Conservation (phyloP, 225 moss, liverwort and hornwort species). For the Neckera pumila region DNA sequence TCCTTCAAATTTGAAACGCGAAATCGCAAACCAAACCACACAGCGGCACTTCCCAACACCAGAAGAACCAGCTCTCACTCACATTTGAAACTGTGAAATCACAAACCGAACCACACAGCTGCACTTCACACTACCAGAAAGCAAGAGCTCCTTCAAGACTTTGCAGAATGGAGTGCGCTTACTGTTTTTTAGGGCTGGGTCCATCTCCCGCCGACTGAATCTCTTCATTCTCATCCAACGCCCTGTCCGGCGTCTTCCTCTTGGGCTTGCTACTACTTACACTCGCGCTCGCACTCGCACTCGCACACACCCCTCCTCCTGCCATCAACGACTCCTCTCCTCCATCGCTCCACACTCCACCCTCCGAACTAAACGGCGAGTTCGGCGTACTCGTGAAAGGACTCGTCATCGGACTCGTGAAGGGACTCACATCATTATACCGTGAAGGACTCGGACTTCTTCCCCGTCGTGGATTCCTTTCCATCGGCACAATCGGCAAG, state of each 20-base stretch:
- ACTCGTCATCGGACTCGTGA: slow-evolving; percentile 11
- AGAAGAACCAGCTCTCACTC: not conserved
- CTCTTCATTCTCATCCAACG: slow-evolving; percentile 40
- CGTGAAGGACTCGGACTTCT: slow-evolving; percentile 25
- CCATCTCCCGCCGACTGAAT: slow-evolving; percentile 29
- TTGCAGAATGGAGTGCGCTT: not conserved
- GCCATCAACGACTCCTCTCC: not conserved
- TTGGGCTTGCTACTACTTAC: slow-evolving; percentile 29
- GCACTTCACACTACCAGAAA: not conserved
- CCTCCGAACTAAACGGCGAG: slow-evolving; percentile 35
- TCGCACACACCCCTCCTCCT: not conserved
- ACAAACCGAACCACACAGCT: not conserved
- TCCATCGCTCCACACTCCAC: slow-evolving; percentile 23
- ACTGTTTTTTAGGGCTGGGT: slow-evolving; percentile 44
- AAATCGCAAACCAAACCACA: not conserved
- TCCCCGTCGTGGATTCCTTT: not conserved
- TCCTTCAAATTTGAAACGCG: not conserved
- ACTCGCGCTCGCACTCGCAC: not conserved
- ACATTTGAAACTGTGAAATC: not conserved
- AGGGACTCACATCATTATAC: not conserved
- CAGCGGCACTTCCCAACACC: not conserved
- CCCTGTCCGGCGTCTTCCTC: slow-evolving; percentile 48
- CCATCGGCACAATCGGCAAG: not conserved
- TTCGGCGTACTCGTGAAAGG: slow-evolving; percentile 32
- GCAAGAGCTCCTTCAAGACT: not conserved